phyloP scores from a whole-genome alignment of 805 yeast species.

The Priceomyces medius region DNA sequence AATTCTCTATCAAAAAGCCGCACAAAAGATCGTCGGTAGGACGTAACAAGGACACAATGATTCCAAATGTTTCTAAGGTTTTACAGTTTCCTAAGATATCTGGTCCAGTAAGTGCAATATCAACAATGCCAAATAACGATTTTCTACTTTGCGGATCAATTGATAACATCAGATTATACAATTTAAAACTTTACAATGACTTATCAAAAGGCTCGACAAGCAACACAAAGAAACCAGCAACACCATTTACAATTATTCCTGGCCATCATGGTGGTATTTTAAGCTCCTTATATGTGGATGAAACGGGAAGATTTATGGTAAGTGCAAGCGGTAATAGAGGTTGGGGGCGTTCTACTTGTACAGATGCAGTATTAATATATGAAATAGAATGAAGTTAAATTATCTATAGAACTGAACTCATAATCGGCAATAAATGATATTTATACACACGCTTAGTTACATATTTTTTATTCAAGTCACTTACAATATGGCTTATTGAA shows the following conservation, averaged over 20 bases:
- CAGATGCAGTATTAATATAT: slow-evolving; percentile 80
- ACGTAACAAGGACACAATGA: slow-evolving; percentile 22
- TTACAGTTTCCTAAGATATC: slow-evolving; percentile 81
- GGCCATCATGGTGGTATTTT: slow-evolving; percentile 95
- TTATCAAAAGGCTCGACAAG: slow-evolving; percentile 19
- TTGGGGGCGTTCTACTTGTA: slow-evolving; percentile 77
- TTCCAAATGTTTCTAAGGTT: slow-evolving; percentile 52
- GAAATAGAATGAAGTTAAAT: slow-evolving; percentile 51
- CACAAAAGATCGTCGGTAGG: slow-evolving; percentile 23
- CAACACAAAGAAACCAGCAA: slow-evolving; percentile 39
- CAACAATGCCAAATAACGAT: slow-evolving; percentile 75
- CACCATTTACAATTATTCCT: slow-evolving; percentile 88
- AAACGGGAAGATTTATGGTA: slow-evolving; percentile 82
- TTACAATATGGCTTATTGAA: too few species aligned
- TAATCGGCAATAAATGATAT: slow-evolving; percentile 1
- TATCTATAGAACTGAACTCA: slow-evolving; percentile 10
- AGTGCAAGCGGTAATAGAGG: slow-evolving; percentile 95
- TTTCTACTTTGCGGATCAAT: slow-evolving; percentile 84
- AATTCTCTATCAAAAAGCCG: slow-evolving; percentile 62
- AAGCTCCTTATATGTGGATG: slow-evolving; percentile 76
- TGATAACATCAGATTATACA: slow-evolving; percentile 87
- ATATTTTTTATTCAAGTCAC: too few species aligned
- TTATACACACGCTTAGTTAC: too few species aligned
- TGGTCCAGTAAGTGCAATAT: slow-evolving; percentile 84
- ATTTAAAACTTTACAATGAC: slow-evolving; percentile 50